Base-by-base conservation (phyloP, 2,329 filamentous ascomycete genomes). In the Beauveria australis region DNA sequence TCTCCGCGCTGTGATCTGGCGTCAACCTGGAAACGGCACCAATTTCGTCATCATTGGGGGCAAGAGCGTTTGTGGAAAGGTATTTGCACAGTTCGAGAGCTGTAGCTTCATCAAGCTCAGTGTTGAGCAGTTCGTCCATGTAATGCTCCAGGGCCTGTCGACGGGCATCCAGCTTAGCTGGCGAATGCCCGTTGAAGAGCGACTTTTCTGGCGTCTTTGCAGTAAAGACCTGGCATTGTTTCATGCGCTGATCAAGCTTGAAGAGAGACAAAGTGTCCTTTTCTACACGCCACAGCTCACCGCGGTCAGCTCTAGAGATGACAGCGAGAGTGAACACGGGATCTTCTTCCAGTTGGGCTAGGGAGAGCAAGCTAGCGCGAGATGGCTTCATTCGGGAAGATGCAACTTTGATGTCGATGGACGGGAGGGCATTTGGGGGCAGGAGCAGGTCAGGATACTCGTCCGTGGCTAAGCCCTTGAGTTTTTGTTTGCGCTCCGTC, bases 321-420 rank as follows among this genome's bases (percentile, higher is more conserved):
- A 99, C 78, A 19, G 92, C 92, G 58, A 99, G 78, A 0, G 92
- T 96, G 69, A 97, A 97, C 0, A 97, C 93, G 0, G 92, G 91
- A 67, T 97, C 92, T 70, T 96, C 93, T 61, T 97, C 92, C 22
- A 89, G 79, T 63, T 90, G 87, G 55, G 86, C 93, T 12, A 92
- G 78, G 2, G 87, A 89, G 68, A 96, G 78, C 66, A 94, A 83
- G 71, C 92, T 97, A 43, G 91, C 86, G 64, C 93, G 82, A 0
- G 93, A 96, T 16, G 93, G 94, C 70, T 91, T 92, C 79, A 99
- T 86, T n/a, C 94, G 87, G 24, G 94, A 97, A 5, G 94, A 97
- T 3, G 92, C 91, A 4, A 97, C 93, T 71, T 84, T 90, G 53
- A 97, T 86, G 64, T 89, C 84, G 60, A 99, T 88, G 1, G 90